Percentiles rank a stretch among this genome's conserved stretches.
Evolutionary conservation across 306 rosid genomes (phyloP).

Genomic region (Hippophae rhamnoides): DNA sequence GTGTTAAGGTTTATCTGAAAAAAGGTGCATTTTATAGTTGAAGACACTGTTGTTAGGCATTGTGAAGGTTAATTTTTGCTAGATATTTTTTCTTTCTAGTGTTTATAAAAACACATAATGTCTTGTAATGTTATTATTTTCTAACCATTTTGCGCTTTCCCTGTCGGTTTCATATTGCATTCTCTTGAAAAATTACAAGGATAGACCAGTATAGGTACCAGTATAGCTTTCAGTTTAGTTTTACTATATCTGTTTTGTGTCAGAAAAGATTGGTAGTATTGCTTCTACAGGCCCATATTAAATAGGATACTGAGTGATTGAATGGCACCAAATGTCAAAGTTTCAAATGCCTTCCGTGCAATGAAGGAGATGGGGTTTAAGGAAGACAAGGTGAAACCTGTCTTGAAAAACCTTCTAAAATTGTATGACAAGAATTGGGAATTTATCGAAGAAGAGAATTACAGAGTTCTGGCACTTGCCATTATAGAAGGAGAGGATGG

Average conservation of each 20-base stretch:
- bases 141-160: too few relatives aligned
- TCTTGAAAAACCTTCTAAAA: slow-evolving; percentile 55
- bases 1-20: too few relatives aligned
- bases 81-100: too few relatives aligned
- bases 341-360: slow-evolving; percentile 53
- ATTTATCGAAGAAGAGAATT: slow-evolving; percentile 84
- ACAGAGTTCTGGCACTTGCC: slow-evolving; percentile 78
- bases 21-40: too few relatives aligned
- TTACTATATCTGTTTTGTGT: not conserved
- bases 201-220: too few relatives aligned
- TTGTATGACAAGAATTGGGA: slow-evolving; percentile 79
- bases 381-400: slow-evolving; percentile 62
- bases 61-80: too few relatives aligned
- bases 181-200: too few relatives aligned
- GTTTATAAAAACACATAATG: too few relatives aligned
- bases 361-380: slow-evolving; percentile 61
- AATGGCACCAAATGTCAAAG: slow-evolving; percentile 72
- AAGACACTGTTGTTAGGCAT: too few relatives aligned
- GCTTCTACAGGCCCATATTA: slow-evolving; percentile 17
- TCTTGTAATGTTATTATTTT: too few relatives aligned
- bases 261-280: slow-evolving; percentile 18
- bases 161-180: too few relatives aligned
- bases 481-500: slow-evolving; percentile 67
- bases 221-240: too few relatives aligned
- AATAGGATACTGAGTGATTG: not conserved